These are phyloP conservation scores for Cunninghamia lanceolata DNA, from an alignment of 75 land plant species.

Conservation along the genomic window DNA sequence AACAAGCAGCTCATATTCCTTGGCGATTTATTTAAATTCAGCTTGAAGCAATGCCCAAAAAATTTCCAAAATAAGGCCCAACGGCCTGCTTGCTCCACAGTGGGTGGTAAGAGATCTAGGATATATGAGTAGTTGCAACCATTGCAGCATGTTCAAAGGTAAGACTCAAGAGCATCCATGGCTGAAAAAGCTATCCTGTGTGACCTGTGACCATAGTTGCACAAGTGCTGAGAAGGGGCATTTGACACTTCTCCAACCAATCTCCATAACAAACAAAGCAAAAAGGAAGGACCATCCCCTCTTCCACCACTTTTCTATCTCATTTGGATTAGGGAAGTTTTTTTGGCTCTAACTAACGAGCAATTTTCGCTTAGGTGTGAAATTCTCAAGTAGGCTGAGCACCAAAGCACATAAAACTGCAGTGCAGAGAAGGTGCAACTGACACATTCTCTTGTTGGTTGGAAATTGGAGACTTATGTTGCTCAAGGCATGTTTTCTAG, in stretches of 20 bases:
- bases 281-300: not conserved
- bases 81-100: not conserved
- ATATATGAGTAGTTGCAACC: not conserved
- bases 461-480: not conserved
- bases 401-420: not conserved
- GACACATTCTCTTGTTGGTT: not conserved
- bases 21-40: not conserved
- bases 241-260: not conserved
- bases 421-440: not conserved
- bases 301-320: not conserved
- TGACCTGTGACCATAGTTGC: not conserved
- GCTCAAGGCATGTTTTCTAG: not conserved
- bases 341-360: not conserved
- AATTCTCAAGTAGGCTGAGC: not conserved
- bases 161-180: not conserved
- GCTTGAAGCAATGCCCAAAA: not conserved
- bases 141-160: not conserved
- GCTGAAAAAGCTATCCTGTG: not conserved
- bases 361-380: not conserved
- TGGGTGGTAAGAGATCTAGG: not conserved
- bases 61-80: not conserved
- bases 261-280: not conserved
- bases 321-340: not conserved
- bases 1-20: no score
- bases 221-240: not conserved